These are phyloP conservation scores for Cryptosporidium baileyi DNA, from an alignment of 169 alveolate species.

Conservation along the genomic window DNA sequence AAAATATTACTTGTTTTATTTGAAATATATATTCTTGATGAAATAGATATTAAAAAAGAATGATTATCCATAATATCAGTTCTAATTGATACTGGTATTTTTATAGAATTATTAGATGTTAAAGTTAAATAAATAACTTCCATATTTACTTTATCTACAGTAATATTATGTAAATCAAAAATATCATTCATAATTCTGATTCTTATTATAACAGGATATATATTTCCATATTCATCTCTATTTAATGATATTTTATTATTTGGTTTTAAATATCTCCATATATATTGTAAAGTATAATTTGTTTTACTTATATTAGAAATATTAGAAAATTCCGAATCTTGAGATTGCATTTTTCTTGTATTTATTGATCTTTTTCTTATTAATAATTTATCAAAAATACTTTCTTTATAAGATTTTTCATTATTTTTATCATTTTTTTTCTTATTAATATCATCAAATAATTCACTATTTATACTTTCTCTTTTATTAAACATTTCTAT, in stretches of 20 bases:
- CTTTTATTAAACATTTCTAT: neutral
- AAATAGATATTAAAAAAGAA: constrained; percentile 40
- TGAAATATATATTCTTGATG: constrained; percentile 41
- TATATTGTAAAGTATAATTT: neutral
- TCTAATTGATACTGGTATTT: constrained; percentile 9
- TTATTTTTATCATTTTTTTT: neutral
- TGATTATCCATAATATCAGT: constrained; percentile 42
- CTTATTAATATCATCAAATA: neutral
- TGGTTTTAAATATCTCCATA: constrained; percentile 53
- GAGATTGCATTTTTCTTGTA: neutral
- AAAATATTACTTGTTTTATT: constrained; percentile 48
- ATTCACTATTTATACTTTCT: neutral
- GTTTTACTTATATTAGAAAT: constrained; percentile 27
- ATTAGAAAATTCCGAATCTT: constrained; percentile 22
- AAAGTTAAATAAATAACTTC: constrained; percentile 23
- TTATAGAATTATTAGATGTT: neutral
- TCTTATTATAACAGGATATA: constrained; percentile 44
- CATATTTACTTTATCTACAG: constrained; percentile 34
- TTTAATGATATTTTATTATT: constrained; percentile 14
- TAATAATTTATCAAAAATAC: constrained; percentile 10
- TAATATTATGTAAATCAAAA: constrained; percentile 15
- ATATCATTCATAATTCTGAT: constrained; percentile 40
- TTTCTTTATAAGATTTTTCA: constrained; percentile 7
- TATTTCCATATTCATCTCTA: constrained; percentile 45
- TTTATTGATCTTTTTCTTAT: constrained; percentile 2